Evolutionary conservation across 2,329 filamentous ascomycete genomes (phyloP), one percentile per base, ranked within the genome.

Genomic region (Aspergillus costaricaensis): DNA sequence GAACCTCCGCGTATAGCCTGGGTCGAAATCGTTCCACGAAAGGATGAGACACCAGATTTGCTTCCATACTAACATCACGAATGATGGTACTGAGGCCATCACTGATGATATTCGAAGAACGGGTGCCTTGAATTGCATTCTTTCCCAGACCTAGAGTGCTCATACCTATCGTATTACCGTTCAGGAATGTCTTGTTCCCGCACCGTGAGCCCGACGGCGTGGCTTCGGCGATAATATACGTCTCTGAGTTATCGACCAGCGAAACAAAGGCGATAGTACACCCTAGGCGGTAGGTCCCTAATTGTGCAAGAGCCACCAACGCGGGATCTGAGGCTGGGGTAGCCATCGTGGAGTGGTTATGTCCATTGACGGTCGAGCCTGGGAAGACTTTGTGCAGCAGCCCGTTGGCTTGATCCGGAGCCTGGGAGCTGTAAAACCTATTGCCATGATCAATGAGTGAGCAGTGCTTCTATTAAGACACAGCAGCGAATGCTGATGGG

Each of bases 1-100:
- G 87, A 0, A 88, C 85, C n/a, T 83, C 83, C 5, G 82, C 83
- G 62, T 86, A 85, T 68, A 86, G 86, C 49, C 75, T 72, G 17
- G 78, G 65, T 38, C 72, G 64, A 57, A 68, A 69, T 12, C 60
- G 68, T 3, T 60, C 57, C 1, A 79, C 74, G 53, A 77, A 74
- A 7, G 69, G 67, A 21, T 74, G 72, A 21, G 72, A 57, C 53
- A 72, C 74, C 56, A 76, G 77, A 21, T 63, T 66, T 9, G 74
- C 67, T 60, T 81, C 71, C 23, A 68, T 62, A 4, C 64, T 63
- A 3, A 80, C 61, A 60, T 81, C 78, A n/a, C 68, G 70, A 27
- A 80, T 68, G 10, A 80, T 67, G 19, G 49, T 62, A 32, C 70
- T 64, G 1, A 66, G 67, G 15, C 60, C 60, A 58, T 55, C 57